A percentile compares a stretch with the other conserved stretches of the same genome.
These are phyloP conservation scores for Aspergillus transmontanensis DNA, from an alignment of 2,329 filamentous ascomycete genomes.

Conservation along the genomic window DNA sequence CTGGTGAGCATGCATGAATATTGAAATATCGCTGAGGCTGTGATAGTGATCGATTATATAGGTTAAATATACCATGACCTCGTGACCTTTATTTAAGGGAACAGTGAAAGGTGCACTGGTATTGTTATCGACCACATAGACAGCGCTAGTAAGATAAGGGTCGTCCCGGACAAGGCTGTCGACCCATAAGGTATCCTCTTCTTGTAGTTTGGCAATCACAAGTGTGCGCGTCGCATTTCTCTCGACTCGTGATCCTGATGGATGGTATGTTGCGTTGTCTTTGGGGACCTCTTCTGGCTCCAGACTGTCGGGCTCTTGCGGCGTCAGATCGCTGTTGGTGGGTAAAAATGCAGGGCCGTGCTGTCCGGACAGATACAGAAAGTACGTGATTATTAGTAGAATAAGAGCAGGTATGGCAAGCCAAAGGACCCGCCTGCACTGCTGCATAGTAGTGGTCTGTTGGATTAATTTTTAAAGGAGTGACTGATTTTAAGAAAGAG, in stretches of 20 bases:
- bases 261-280: background rate
- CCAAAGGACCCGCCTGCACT: background rate
- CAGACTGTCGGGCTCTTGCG: background rate
- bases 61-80: constrained; percentile 58
- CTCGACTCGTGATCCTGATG: background rate
- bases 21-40: constrained; percentile 50
- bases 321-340: background rate
- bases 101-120: constrained; percentile 43
- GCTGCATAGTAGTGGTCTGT: background rate
- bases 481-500: too few species aligned
- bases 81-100: constrained; percentile 55
- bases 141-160: constrained; percentile 16
- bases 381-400: background rate
- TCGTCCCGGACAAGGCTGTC: background rate
- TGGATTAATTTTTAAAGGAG: too few species aligned
- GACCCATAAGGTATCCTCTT: constrained; percentile 13
- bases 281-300: background rate
- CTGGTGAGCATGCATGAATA: constrained; percentile 55
- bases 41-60: constrained; percentile 60
- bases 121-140: constrained; percentile 51
- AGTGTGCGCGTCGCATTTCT: constrained; percentile 6
- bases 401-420: background rate
- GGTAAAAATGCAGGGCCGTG: background rate
- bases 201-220: constrained; percentile 8
- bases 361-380: background rate